These are phyloP conservation scores for Aspergillus sp. DNA, from an alignment of 2,329 filamentous ascomycete genomes.

Conservation along the genomic window DNA sequence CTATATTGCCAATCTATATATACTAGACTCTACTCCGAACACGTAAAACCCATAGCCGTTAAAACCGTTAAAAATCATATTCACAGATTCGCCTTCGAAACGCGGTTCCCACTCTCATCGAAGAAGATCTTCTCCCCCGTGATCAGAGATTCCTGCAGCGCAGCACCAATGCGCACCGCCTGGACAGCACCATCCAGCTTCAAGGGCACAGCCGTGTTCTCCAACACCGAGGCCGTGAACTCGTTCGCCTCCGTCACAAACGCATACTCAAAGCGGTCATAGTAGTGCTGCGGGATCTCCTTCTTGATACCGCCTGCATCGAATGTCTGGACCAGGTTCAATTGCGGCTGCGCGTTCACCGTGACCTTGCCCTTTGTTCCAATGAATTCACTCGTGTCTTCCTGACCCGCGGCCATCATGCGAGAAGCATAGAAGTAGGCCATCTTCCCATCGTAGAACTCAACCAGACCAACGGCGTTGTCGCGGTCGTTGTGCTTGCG, in stretches of 20 bases:
- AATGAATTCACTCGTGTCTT: constrained; percentile 67
- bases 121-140: constrained; percentile 60
- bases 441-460: constrained; percentile 64
- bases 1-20: background rate
- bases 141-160: constrained; percentile 58
- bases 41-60: background rate
- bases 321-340: constrained; percentile 58
- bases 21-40: background rate
- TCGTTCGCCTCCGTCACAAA: constrained; percentile 66
- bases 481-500: constrained; percentile 60
- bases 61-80: background rate
- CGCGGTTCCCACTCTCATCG: constrained; percentile 52
- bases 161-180: constrained; percentile 59
- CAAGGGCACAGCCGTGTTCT: constrained; percentile 56
- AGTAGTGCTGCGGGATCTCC: constrained; percentile 64
- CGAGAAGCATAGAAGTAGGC: constrained; percentile 64
- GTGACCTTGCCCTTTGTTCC: constrained; percentile 65
- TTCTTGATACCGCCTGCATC: constrained; percentile 55
- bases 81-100: constrained; percentile 31
- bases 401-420: constrained; percentile 69
- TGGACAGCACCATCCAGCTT: constrained; percentile 59
- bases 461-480: constrained; percentile 64
- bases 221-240: constrained; percentile 61
- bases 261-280: constrained; percentile 63
- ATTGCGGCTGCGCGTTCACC: constrained; percentile 60